A percentile compares a stretch with the other conserved stretches of the same genome.
Evolutionary conservation across 78 protist genomes (phyloP).

Genomic region (slime mould (Dictyostelium discoideum)): DNA sequence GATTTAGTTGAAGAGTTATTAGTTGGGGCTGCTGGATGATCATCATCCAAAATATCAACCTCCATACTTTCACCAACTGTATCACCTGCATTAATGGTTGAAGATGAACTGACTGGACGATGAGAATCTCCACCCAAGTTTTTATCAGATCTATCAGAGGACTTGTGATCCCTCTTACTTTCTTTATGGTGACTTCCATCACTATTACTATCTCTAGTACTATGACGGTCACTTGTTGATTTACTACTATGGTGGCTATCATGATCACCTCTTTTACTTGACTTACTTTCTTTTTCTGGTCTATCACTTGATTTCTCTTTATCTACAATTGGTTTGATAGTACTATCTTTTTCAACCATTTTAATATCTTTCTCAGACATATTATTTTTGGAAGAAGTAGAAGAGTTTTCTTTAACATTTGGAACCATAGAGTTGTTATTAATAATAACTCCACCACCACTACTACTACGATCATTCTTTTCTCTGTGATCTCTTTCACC

Average conservation of each 20-base stretch:
- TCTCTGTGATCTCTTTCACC: neutral
- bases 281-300: neutral
- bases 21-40: neutral
- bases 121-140: neutral
- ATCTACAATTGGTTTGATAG: neutral
- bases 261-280: neutral
- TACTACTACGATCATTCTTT: neutral
- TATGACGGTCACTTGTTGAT: neutral
- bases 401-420: neutral
- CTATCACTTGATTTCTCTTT: neutral
- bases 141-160: neutral
- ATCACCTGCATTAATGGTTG: neutral
- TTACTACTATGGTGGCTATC: neutral
- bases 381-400: neutral
- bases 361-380: neutral
- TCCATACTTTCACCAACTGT: neutral
- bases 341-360: neutral
- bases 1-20: neutral
- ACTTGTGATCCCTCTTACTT: neutral
- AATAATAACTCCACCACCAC: neutral
- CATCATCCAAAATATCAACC: neutral
- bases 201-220: neutral
- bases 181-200: neutral
- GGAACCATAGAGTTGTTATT: neutral
- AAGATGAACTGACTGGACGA: neutral